Base-by-base conservation (phyloP, 768 basidiomycete genomes). In the Amanita pallidorosea region DNA sequence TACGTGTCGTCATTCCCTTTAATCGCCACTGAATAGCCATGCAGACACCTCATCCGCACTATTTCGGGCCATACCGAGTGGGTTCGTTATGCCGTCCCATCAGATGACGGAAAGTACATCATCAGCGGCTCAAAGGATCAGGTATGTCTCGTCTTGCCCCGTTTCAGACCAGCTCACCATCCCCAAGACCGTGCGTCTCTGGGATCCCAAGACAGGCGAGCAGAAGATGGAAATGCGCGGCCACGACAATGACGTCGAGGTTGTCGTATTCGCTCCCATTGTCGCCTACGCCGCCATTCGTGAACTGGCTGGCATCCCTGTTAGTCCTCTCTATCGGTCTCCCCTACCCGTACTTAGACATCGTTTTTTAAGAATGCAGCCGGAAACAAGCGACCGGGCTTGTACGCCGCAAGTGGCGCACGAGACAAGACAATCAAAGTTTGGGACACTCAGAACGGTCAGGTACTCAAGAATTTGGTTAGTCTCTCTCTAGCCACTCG, bases 361-460 rank as follows among this genome's bases (percentile, higher is more conserved):
- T 34, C 38, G 17, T 12, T 51, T 12, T 47, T 42, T 18, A 9
- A 82, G 79, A 74, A 73, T 54, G 77, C 72, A 42, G 79, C 80
- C 51, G 65, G 68, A 17, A 64, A 57, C 54, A 80, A 73, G 63
- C 75, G 66, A 52, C 74, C 65, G 44, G 83, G 72, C 12, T 60
- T 70, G 22, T 93, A 81, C 61, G 73, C 87, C 7, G 82, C 82
- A 8, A 92, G 89, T 12, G 91, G 89, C 2, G 84, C 88, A 29
- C 76, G 93, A 65, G 93, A 97, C 69, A 95, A 91, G 73, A 81
- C 81, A 4, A 88, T 96, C 69, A 88, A 85, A 60, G 65, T 97
- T 15, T 97, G 93, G 93, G 93, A 96, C 60, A 74, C 81, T 0
- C 74, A 81, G 54, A 82, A 80, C 41, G 92, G 94, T 4, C 89